Base-by-base conservation (phyloP, 768 basidiomycete genomes). In the Lactarius akahatsu region DNA sequence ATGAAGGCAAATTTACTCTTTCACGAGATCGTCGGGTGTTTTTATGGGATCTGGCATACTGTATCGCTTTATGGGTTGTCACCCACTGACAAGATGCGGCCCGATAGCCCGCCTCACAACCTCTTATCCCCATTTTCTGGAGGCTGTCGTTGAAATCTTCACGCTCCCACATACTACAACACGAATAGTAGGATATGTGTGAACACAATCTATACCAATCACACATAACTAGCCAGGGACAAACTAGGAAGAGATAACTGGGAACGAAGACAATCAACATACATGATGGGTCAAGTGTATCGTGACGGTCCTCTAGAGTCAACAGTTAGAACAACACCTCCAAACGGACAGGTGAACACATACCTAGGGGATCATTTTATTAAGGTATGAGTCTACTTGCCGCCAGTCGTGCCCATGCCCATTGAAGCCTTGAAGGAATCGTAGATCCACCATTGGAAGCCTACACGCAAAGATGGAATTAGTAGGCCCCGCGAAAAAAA, bases 391-490 rank as follows among this genome's bases (percentile, higher is more conserved):
- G 34, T 78, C 78, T 89, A 93, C 80, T 93, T 93, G 77, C 91
- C 91, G 80, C 91, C 91, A 43, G 91, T 92, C 62, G 91, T 93
- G 67, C 91, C 91, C 77, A 93, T 82, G 73, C 91, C 91, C 88
- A 93, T 89, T 61, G 87, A 75, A 30, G 84, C 65, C 83, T 94
- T 94, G 86, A 93, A 94, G 59, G 85, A 81, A 76, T 94, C 93
- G 76, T 94, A 94, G 78, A 94, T 92, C 90, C 92, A 93, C 91
- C 91, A 92, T 82, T 92, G 90, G 89, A 91, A 91, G 74, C 90
- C 92, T 80, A 78, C 82, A 69, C 82, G 75, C 66, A 79, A 80
- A 79, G 3, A 30, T 78, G 77, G 1, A 13, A 32, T 66, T 20
- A 23, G 9, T 43, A 9, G 32, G 40, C 36, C 15, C 10, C 6